Base-by-base conservation (phyloP, 768 basidiomycete genomes). In the Omphalotus guepiniiformis region DNA sequence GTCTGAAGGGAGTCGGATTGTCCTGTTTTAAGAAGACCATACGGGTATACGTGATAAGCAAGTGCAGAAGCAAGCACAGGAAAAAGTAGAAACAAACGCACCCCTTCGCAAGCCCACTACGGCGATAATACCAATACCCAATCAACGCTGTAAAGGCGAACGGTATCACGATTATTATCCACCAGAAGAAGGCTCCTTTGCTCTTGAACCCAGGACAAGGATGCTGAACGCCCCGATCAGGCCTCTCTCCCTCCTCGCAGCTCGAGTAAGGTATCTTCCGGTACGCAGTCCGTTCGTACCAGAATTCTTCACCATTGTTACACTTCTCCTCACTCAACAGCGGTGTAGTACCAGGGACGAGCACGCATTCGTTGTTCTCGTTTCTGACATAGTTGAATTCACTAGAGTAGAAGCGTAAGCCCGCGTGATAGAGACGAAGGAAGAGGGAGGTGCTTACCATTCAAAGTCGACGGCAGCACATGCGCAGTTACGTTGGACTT, bases 251-350 rank as follows among this genome's bases (percentile, higher is more conserved):
- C 4, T 82, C 93, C 44, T 83, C 79, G 62, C 96, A 99, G 18
- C 73, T 79, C 28, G 94, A 95, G 63, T 87, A 88, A 1, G 88
- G 88, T 39, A 97, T 89, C 65, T 90, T 85, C 42, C 93, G 88
- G 61, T 95, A 95, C 4, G 84, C 70, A 0, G 95, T 98, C 22
- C 93, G 83, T 43, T 92, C 93, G 61, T 93, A 97, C 96, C 96
- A 99, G 63, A 75, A 90, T 3, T 85, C 81, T 37, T 82, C 82
- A 16, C 72, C 77, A 44, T 65, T 64, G 18, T 66, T 69, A 58
- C 89, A 93, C 4, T 77, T 72, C 23, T 76, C 75, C 30, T 93
- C 89, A 22, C 71, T 54, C 0, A 76, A 63, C 9, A 87, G 73
- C 0, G 93, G 76, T 3, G 65, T 63, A 0, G 84, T 85, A 9